These are phyloP conservation scores for Zoysia matrella DNA, from an alignment of 202 grass and related monocot genomes.

Conservation along the genomic window DNA sequence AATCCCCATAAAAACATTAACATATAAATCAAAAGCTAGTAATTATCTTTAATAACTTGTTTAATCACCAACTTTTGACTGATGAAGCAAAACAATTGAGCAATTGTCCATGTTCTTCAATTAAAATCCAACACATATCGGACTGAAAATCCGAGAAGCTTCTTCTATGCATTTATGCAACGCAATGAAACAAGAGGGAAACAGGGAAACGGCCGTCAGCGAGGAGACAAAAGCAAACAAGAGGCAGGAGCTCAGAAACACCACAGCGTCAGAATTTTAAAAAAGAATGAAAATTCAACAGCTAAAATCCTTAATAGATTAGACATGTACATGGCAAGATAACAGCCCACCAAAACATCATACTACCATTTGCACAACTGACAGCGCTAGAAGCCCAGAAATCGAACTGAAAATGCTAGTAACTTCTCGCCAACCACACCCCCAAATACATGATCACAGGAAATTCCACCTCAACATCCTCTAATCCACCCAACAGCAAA, in stretches of 20 bases:
- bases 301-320: slow-evolving; percentile 33
- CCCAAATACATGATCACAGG: slow-evolving; percentile 43
- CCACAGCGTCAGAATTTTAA: background rate
- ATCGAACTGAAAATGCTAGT: slow-evolving; percentile 33
- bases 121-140: slow-evolving; percentile 1
- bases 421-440: slow-evolving; percentile 28
- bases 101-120: slow-evolving; percentile 9
- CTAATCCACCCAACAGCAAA: slow-evolving; percentile 38
- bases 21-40: background rate
- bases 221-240: slow-evolving; percentile 1
- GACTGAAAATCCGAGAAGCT: slow-evolving; percentile 4
- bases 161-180: background rate
- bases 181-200: slow-evolving; percentile 7
- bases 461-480: slow-evolving; percentile 36
- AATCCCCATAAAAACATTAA: slow-evolving; percentile 2
- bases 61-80: slow-evolving; percentile 12
- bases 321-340: slow-evolving; percentile 48
- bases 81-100: slow-evolving; percentile 8
- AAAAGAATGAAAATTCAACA: slow-evolving; percentile 26
- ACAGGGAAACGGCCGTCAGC: background rate
- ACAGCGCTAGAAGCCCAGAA: slow-evolving; percentile 47
- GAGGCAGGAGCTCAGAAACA: background rate
- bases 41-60: background rate
- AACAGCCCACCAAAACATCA: slow-evolving; percentile 27
- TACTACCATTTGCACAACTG: slow-evolving; percentile 43